phyloP scores from a whole-genome alignment of 2,329 filamentous ascomycete species.

The Diaporthe citrichinensis region DNA sequence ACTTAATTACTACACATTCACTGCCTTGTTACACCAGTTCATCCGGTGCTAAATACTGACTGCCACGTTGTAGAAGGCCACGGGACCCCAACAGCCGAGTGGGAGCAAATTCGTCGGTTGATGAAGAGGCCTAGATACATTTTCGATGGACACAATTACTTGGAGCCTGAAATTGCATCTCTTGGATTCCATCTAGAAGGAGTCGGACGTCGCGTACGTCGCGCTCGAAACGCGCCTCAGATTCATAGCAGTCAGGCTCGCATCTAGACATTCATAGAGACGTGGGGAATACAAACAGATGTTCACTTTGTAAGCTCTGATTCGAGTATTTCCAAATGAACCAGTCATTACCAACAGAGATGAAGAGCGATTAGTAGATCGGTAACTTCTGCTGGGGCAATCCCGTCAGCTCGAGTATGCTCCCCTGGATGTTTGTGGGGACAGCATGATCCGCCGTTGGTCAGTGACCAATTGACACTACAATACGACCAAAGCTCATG shows the following conservation, averaged over 20 bases:
- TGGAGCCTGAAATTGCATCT: neutral
- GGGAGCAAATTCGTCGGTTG: neutral
- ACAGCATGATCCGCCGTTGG: too few relatives aligned
- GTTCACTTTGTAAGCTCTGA: neutral
- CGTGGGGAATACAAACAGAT: neutral
- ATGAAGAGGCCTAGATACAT: neutral
- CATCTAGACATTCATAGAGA: neutral
- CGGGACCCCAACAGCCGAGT: neutral
- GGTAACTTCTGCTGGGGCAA: neutral
- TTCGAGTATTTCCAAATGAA: neutral
- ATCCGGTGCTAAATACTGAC: neutral
- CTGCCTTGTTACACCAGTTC: neutral
- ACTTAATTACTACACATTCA: neutral
- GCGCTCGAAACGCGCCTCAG: neutral
- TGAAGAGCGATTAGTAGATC: neutral
- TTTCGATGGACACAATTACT: slow-evolving; percentile 1
- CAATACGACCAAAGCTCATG: too few relatives aligned
- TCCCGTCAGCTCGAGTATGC: too few relatives aligned
- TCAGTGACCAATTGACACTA: too few relatives aligned
- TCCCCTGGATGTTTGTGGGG: too few relatives aligned
- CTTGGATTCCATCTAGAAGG: neutral
- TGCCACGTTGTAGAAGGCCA: neutral
- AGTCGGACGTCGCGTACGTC: neutral
- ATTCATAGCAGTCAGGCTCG: neutral
- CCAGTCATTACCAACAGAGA: neutral